Evolutionary conservation across 805 yeast species (phyloP), one percentile per base, ranked within the genome.

Genomic region (Suhomyces kilbournensis): DNA sequence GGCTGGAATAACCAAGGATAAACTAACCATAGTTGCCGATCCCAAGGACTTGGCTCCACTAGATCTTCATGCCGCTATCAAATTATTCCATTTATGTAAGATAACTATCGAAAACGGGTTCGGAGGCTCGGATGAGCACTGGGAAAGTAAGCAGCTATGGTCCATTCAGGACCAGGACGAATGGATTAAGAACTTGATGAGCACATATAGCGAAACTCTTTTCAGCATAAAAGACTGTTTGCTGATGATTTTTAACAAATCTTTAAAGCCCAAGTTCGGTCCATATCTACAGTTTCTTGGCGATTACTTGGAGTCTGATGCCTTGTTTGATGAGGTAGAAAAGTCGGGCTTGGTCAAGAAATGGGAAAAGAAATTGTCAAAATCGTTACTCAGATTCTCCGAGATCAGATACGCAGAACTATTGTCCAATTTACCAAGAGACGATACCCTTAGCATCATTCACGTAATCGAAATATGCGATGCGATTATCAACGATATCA

Each of bases 401-500:
- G 78, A 73, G 47, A 44, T 60, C 3, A 63, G 76, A 53, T 76
- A 76, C 50, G 76, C 76, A 6, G 71, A 67, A 17, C 59, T 71
- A 26, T 60, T 75, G 19, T 71, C 75, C 3, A 67, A 67, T 6
- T 70, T 88, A n/a, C 94, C 96, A 0, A 71, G 86, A 54, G 80
- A 76, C 60, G 72, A 75, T 40, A 71, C 83, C 0, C 64, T 86
- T 7, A 80, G 75, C 39, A 68, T 85, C 2, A 60, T 75, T 23
- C 86, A 86, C 66, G 74, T 87, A 2, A 74, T 81, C 45, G 78
- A 82, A 43, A 72, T 85, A 4, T 82, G 85, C 0, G 84, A 83
- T 46, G 61, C 65, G 38, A 76, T 88, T 19, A 74, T 83, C 7
- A 67, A 68, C 2, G 76, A 76, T 30, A 79, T 85, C 15, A 71